phyloP scores from a whole-genome alignment of 176 grass and related monocot species.

The Microstegium vimineum region DNA sequence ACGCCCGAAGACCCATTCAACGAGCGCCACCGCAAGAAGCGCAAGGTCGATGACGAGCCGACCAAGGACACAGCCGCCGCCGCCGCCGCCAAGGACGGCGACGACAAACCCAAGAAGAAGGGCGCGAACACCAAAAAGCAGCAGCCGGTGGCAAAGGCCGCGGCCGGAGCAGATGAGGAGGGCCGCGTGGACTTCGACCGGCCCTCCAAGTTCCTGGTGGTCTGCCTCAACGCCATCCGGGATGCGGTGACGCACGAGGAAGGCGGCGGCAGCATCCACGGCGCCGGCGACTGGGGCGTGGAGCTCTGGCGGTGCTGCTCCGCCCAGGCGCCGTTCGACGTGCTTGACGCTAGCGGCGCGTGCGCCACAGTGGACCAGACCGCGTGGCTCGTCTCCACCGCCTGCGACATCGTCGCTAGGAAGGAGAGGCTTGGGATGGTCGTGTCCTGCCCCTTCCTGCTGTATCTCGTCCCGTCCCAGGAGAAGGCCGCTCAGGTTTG shows the following conservation, averaged over 20 bases:
- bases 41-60: constrained; percentile 12
- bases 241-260: constrained; percentile 29
- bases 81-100: neutral
- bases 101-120: constrained; percentile 21
- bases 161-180: neutral
- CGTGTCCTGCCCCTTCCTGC: constrained; percentile 57
- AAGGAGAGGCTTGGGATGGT: constrained; percentile 81
- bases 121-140: constrained; percentile 17
- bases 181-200: constrained; percentile 38
- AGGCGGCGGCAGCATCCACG: constrained; percentile 29
- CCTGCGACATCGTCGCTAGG: constrained; percentile 66
- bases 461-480: constrained; percentile 74
- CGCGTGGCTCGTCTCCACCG: constrained; percentile 73
- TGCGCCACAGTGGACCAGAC: constrained; percentile 58
- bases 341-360: constrained; percentile 58
- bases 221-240: constrained; percentile 83
- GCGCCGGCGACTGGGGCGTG: constrained; percentile 63
- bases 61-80: neutral
- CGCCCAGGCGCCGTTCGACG: constrained; percentile 25
- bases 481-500: constrained; percentile 64
- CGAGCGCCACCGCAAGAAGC: constrained; percentile 57
- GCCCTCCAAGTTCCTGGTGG: constrained; percentile 83
- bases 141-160: neutral
- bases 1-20: constrained; percentile 67
- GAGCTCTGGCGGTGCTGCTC: constrained; percentile 83